Evolutionary conservation across 371 early-diverging fungal genomes (phyloP).

Genomic region (Vairimorpha ceranae): DNA sequence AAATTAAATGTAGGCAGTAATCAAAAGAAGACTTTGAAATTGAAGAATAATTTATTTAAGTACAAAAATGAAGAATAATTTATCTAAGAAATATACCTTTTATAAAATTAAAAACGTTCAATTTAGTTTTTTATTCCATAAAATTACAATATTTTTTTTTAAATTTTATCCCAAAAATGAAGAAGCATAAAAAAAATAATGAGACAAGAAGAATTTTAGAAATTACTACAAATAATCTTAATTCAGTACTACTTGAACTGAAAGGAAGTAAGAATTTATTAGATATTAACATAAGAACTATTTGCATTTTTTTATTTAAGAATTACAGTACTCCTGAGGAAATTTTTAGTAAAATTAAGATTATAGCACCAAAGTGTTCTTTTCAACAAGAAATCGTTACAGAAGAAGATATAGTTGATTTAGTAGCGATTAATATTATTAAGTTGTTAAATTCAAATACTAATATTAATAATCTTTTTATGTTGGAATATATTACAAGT

Average conservation of each 20-base stretch:
- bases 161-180: no score
- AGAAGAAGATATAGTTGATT: not conserved
- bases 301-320: constrained; percentile 22
- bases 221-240: constrained; percentile 19
- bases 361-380: not conserved
- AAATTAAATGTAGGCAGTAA: no score
- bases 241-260: constrained; percentile 18
- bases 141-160: no score
- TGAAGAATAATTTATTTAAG: no score
- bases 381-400: not conserved
- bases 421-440: not conserved
- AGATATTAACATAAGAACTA: constrained; percentile 14
- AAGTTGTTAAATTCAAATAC: not conserved
- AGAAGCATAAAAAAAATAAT: no score
- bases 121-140: no score
- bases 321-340: constrained; percentile 3
- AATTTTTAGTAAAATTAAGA: constrained; percentile 21
- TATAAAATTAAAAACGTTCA: no score
- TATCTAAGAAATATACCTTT: no score
- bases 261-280: constrained; percentile 11
- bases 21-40: no score
- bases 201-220: no score
- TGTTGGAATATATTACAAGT: not conserved
- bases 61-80: no score
- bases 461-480: not conserved